phyloP scores from a whole-genome alignment of 805 yeast species.

The Yarrowia sp. region DNA sequence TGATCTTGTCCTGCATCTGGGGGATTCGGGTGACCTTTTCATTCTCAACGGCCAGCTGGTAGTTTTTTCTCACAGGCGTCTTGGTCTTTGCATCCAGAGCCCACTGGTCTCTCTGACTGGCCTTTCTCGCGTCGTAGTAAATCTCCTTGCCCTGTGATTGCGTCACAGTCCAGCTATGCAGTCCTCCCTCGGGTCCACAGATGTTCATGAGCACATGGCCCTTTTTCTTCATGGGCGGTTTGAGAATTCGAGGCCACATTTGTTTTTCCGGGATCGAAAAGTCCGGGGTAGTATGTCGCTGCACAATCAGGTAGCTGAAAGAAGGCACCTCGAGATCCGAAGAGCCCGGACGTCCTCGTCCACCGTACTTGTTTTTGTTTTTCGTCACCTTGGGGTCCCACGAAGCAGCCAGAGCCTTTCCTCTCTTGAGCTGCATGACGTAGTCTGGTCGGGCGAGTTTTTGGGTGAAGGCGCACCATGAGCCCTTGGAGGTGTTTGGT shows the following conservation, averaged over 20 bases:
- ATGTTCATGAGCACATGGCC: slow-evolving; percentile 78
- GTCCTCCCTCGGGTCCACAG: slow-evolving; percentile 73
- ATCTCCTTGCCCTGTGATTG: slow-evolving; percentile 68
- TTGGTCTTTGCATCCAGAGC: slow-evolving; percentile 56
- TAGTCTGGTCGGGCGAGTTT: slow-evolving; percentile 74
- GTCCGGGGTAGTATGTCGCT: slow-evolving; percentile 48
- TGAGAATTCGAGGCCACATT: slow-evolving; percentile 67
- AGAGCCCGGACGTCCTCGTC: slow-evolving; percentile 77
- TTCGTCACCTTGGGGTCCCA: slow-evolving; percentile 65
- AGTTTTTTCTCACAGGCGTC: slow-evolving; percentile 8
- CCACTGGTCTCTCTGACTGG: slow-evolving; percentile 86
- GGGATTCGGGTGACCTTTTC: background rate
- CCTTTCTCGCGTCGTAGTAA: slow-evolving; percentile 89
- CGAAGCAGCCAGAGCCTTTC: slow-evolving; percentile 63
- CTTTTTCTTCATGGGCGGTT: slow-evolving; percentile 70
- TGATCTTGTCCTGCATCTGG: background rate
- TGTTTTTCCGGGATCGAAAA: slow-evolving; percentile 36
- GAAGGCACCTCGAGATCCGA: slow-evolving; percentile 67
- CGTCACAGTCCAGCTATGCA: slow-evolving; percentile 87
- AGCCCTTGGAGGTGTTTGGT: slow-evolving; percentile 58
- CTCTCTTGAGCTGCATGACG: slow-evolving; percentile 80
- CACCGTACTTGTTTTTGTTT: slow-evolving; percentile 50
- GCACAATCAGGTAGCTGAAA: slow-evolving; percentile 70
- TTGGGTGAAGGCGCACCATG: slow-evolving; percentile 74
- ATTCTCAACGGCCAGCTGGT: background rate